Base-by-base conservation (phyloP, 305 asterid species). In the Rubia peregrina region DNA sequence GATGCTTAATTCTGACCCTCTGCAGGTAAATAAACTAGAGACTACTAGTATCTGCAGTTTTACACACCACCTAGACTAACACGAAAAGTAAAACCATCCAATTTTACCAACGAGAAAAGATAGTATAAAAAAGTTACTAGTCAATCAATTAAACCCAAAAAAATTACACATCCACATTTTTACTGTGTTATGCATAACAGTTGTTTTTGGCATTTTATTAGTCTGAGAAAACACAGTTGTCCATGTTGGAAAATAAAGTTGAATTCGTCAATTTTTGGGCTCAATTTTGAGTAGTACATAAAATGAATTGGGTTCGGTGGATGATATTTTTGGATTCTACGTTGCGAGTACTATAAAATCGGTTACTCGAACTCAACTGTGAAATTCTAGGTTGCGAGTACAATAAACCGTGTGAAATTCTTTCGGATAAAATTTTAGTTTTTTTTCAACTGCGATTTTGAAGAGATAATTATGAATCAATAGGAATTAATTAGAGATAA, bases 201-300 rank as follows among this genome's bases (percentile, higher is more conserved):
- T 16, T 55, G 62, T 33, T 60, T 16, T 17, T 43, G 36, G 63
- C 61, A 13, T 48, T 51, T 51, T 51, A 17, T 51, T 6, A 16
- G 22, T 51, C n/a, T 51, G 22, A 51, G 22, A 49, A 49, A 68
- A 36, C 17, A 53, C 36, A 53, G 63, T 68, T 51, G 72, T 43
- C 63, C 72, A 59, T 67, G 30, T 33, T 53, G 41, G 26, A 24
- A 46, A n/a, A n/a, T n/a, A n/a, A n/a, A n/a, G n/a, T n/a, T n/a
- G n/a, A n/a, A n/a, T n/a, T n/a, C n/a, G n/a, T n/a, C n/a, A n/a
- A n/a, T n/a, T n/a, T n/a, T n/a, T n/a, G n/a, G n/a, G n/a, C n/a
- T n/a, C n/a, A n/a, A n/a, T n/a, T n/a, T n/a, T n/a, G n/a, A n/a
- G n/a, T n/a, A n/a, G n/a, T n/a, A n/a, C n/a, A n/a, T n/a, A n/a